Percentiles rank a stretch among this genome's conserved stretches.
These are phyloP conservation scores for Helicocarpus griseus DNA, from an alignment of 2,329 filamentous ascomycete genomes.

Conservation along the genomic window DNA sequence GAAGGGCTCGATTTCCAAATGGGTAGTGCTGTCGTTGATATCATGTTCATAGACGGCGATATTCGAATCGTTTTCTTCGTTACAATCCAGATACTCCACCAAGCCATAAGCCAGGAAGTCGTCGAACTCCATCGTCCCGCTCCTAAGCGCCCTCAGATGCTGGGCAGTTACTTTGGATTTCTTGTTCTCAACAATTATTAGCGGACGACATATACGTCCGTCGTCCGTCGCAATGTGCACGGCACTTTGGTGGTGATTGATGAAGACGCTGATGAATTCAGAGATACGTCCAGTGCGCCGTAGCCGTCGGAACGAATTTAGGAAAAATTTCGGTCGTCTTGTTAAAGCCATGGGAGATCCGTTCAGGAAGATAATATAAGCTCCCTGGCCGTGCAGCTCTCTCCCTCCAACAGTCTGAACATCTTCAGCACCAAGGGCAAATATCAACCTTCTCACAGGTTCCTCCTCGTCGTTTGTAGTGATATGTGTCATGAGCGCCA, in stretches of 20 bases:
- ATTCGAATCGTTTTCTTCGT: conserved; percentile 94
- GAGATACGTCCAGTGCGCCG: conserved; percentile 85
- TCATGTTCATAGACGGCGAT: conserved; percentile 84
- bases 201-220: conserved; percentile 87
- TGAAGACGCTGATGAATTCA: conserved; percentile 91
- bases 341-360: conserved; percentile 88
- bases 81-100: conserved; percentile 94
- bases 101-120: conserved; percentile 84
- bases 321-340: conserved; percentile 73
- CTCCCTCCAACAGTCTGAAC: conserved; percentile 71
- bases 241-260: conserved; percentile 84
- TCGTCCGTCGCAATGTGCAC: conserved; percentile 96
- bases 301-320: conserved; percentile 74
- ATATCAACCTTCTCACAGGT: conserved; percentile 77
- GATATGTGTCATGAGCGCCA: conserved; percentile 98
- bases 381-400: conserved; percentile 74
- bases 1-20: conserved; percentile 96
- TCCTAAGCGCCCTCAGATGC: conserved; percentile 71
- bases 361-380: conserved; percentile 89
- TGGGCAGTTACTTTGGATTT: conserved; percentile 68
- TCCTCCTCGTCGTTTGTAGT: conserved; percentile 93
- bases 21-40: conserved; percentile 74
- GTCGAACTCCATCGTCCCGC: conserved; percentile 80
- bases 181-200: conserved; percentile 88
- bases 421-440: conserved; percentile 74